A percentile compares a stretch with the other conserved stretches of the same genome.
Conservation (phyloP, 495 filamentous ascomycete genomes). For the Aspergillus carlsbadensis region DNA sequence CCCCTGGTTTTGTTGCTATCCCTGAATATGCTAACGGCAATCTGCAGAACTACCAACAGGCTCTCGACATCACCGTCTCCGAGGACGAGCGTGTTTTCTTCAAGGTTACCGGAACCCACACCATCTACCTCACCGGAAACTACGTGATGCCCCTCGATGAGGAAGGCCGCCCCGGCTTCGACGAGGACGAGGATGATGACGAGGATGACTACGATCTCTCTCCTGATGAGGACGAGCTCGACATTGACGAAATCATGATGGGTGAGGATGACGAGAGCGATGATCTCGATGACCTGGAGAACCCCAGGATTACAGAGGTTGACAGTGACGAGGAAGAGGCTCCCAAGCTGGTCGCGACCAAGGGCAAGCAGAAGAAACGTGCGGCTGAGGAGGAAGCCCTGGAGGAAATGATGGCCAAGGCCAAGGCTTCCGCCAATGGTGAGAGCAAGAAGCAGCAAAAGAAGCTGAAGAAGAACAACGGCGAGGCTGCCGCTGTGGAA, state of each 20-base stretch:
- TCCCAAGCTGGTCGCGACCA: conserved; percentile 72
- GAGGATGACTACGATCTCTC: conserved; percentile 80
- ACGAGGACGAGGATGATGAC: conserved; percentile 63
- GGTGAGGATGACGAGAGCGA: conserved; percentile 76
- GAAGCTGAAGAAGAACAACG: conserved; percentile 98
- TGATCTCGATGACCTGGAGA: conserved; percentile 75
- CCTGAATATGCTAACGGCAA: conserved; percentile 13
- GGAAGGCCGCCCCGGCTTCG: conserved; percentile 42
- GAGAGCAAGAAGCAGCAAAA: conserved; percentile 95
- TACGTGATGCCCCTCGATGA: conserved; percentile 69
- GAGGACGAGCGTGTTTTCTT: conserved; percentile 90
- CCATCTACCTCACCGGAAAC: conserved; percentile 91
- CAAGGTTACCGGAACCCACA: conserved; percentile 84
- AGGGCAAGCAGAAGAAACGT: conserved; percentile 89
- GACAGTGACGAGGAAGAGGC: conserved; percentile 74
- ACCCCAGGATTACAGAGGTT: conserved; percentile 81
- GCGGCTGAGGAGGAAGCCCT: conserved; percentile 74
- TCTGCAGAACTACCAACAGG: conserved; percentile 82
- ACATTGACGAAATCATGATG: conserved; percentile 50
- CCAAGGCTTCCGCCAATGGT: conserved; percentile 63
- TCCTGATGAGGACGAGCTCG: conserved; percentile 67
- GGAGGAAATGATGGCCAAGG: conserved; percentile 40
- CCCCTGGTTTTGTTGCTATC: neutral
- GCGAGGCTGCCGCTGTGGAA: conserved; percentile 65
- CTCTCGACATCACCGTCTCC: conserved; percentile 86